phyloP scores from a whole-genome alignment of 164 flowering plant species.

The Nelumbo lutea region DNA sequence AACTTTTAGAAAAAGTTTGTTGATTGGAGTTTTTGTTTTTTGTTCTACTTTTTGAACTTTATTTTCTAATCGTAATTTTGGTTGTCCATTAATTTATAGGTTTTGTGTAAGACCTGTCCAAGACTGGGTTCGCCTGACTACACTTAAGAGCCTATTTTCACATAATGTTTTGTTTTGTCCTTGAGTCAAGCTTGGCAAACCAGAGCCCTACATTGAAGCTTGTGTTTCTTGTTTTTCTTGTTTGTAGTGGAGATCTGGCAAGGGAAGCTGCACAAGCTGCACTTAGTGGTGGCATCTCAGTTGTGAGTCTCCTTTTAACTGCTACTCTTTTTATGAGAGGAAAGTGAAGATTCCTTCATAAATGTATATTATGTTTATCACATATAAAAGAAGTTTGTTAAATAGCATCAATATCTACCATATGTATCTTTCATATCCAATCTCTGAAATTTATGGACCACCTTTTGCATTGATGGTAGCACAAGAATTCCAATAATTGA shows the following conservation, averaged over 20 bases:
- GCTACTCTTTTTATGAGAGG: background rate
- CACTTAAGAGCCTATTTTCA: background rate
- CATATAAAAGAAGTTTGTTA: background rate
- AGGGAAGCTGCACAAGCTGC: slow-evolving; percentile 70
- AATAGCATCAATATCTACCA: background rate
- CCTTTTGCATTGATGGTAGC: background rate
- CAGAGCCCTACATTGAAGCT: background rate
- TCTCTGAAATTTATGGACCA: background rate
- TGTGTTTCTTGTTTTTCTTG: background rate
- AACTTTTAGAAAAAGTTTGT: too few species aligned
- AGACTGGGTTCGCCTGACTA: too few species aligned
- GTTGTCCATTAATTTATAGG: too few species aligned
- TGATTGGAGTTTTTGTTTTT: too few species aligned
- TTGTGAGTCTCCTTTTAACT: slow-evolving; percentile 40
- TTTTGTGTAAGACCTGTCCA: too few species aligned
- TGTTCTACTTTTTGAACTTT: too few species aligned
- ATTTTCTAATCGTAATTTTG: too few species aligned
- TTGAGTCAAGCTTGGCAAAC: background rate
- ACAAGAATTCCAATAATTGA: background rate
- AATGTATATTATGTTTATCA: background rate
- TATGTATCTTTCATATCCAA: background rate
- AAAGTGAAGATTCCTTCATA: background rate
- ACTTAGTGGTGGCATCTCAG: slow-evolving; percentile 60
- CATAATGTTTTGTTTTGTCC: background rate
- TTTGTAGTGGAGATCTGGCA: slow-evolving; percentile 57